Percentiles rank a stretch among this genome's conserved stretches.
phyloP scores from a whole-genome alignment of 2,329 filamentous ascomycete genomes.

The Cordyceps sp. region DNA sequence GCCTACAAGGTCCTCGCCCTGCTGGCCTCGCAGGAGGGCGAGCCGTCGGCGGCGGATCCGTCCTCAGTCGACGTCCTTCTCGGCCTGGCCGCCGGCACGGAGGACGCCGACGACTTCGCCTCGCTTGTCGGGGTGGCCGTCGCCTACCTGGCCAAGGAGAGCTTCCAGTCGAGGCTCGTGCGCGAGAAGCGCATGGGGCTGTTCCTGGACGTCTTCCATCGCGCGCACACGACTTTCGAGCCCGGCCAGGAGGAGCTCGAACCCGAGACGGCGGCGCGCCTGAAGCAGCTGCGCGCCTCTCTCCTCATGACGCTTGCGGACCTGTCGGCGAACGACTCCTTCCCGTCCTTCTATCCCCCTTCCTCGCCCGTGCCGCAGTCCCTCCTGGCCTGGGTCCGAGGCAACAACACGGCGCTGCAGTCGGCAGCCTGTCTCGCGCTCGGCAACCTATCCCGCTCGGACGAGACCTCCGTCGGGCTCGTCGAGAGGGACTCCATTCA shows the following conservation, averaged over 20 bases:
- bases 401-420: constrained; percentile 26
- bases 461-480: constrained; percentile 32
- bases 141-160: constrained; percentile 36
- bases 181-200: constrained; percentile 18
- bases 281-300: constrained; percentile 30
- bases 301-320: constrained; percentile 35
- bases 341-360: constrained; percentile 24
- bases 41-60: constrained; percentile 24
- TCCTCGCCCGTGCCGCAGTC: constrained; percentile 22
- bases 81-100: constrained; percentile 22
- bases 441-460: constrained; percentile 44
- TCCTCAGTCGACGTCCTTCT: constrained; percentile 32
- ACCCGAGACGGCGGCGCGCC: constrained; percentile 21
- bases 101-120: constrained; percentile 38
- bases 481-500: constrained; percentile 24
- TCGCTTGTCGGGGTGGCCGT: constrained; percentile 33
- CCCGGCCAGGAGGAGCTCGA: constrained; percentile 27
- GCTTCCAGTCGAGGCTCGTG: constrained; percentile 32
- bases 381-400: constrained; percentile 30
- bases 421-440: constrained; percentile 42
- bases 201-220: constrained; percentile 30
- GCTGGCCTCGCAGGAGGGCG: constrained; percentile 33
- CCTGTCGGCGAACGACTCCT: constrained; percentile 31
- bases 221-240: constrained; percentile 26
- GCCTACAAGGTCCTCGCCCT: constrained; percentile 40